These are phyloP conservation scores for Nemania sp. DNA, from an alignment of 2,329 filamentous ascomycete species.

Conservation along the genomic window DNA sequence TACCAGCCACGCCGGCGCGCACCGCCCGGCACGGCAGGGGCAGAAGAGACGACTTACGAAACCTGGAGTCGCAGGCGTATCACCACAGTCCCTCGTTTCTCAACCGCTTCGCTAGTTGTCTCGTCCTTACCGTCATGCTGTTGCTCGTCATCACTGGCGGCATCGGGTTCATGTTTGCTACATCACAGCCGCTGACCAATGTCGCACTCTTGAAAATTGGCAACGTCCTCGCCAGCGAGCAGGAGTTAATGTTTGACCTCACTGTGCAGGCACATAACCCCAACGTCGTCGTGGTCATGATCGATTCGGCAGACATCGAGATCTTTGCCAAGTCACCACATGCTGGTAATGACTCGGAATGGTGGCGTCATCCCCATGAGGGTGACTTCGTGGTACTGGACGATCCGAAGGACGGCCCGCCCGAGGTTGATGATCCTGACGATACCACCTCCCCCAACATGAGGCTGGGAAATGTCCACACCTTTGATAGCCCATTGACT, in stretches of 20 bases:
- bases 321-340: slow-evolving; percentile 94
- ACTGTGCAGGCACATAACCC: slow-evolving; percentile 88
- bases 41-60: slow-evolving; percentile 62
- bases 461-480: slow-evolving; percentile 84
- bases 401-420: slow-evolving; percentile 48
- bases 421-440: slow-evolving; percentile 56
- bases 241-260: slow-evolving; percentile 93
- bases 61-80: slow-evolving; percentile 75
- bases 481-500: slow-evolving; percentile 83
- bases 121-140: slow-evolving; percentile 81
- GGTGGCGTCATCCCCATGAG: slow-evolving; percentile 55
- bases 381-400: slow-evolving; percentile 40
- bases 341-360: slow-evolving; percentile 70
- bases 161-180: slow-evolving; percentile 87
- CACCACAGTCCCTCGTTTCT: slow-evolving; percentile 66
- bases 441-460: slow-evolving; percentile 78
- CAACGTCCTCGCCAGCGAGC: slow-evolving; percentile 90
- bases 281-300: slow-evolving; percentile 85
- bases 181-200: slow-evolving; percentile 81
- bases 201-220: slow-evolving; percentile 80
- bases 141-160: slow-evolving; percentile 82
- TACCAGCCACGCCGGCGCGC: slow-evolving; percentile 61
- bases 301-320: slow-evolving; percentile 86
- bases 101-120: slow-evolving; percentile 80
- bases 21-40: slow-evolving; percentile 61